phyloP scores from a whole-genome alignment of 257 asterid genomes.

The Ilex aquifolium region DNA sequence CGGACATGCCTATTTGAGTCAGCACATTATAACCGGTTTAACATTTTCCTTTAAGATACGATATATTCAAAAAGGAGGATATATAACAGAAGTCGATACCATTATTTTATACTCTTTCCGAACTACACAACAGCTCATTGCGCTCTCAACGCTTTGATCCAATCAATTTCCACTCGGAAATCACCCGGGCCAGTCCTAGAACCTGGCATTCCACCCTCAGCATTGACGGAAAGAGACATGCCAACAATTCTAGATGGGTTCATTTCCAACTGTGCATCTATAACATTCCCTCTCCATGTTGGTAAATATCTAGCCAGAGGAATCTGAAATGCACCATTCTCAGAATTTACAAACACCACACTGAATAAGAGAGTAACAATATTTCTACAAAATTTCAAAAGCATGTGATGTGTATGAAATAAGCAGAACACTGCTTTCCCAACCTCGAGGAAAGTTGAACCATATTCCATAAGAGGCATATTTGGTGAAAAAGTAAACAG shows the following conservation, averaged over 20 bases:
- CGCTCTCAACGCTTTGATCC: conserved; percentile 84
- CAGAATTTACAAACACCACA: no score
- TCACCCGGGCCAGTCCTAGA: conserved; percentile 77
- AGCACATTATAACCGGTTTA: no score
- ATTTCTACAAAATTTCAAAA: no score
- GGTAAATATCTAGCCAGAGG: conserved; percentile 83
- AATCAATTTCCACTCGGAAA: conserved; percentile 69
- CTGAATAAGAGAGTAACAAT: no score
- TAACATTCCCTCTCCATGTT: conserved; percentile 92
- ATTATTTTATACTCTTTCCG: neutral
- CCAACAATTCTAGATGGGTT: conserved; percentile 82
- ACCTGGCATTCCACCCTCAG: conserved; percentile 78
- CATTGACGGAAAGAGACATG: conserved; percentile 74
- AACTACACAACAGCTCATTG: conserved; percentile 7
- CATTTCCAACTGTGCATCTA: conserved; percentile 84
- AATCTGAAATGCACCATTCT: conserved; percentile 38
- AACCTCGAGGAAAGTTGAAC: no score
- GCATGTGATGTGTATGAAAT: neutral
- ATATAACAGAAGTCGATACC: no score
- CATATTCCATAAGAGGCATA: no score
- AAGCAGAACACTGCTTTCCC: neutral
- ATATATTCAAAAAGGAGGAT: no score
- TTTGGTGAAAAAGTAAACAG: no score
- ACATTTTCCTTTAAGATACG: no score
- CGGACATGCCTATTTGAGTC: no score